phyloP scores from a whole-genome alignment of 1,139 yeast species.

The Nadsonia starkeyi-henricii region DNA sequence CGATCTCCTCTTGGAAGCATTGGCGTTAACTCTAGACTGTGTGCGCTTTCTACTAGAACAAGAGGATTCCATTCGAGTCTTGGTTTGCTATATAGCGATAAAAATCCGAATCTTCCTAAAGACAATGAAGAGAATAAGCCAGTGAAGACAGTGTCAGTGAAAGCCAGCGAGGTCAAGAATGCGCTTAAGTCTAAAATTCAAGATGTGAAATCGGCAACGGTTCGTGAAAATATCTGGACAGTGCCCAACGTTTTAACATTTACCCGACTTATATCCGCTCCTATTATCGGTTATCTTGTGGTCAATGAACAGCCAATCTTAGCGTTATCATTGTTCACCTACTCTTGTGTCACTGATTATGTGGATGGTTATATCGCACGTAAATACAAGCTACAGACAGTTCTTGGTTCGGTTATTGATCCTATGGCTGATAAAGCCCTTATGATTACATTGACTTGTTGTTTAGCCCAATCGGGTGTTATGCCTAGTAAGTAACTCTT shows the following conservation, averaged over 20 bases:
- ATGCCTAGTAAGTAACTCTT: constrained; percentile 23
- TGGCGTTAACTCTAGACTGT: too few species aligned
- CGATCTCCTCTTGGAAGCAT: too few species aligned
- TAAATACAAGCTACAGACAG: constrained; percentile 56
- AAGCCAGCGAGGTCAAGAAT: constrained; percentile 6
- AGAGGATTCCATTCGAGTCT: too few species aligned
- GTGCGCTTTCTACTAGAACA: too few species aligned
- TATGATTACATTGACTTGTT: constrained; percentile 74
- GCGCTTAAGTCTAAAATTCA: constrained; percentile 1
- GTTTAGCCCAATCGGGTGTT: constrained; percentile 55
- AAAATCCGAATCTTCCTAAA: too few species aligned
- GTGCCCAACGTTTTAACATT: constrained; percentile 75
- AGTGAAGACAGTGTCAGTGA: background rate
- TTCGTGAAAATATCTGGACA: constrained; percentile 50
- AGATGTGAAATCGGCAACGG: constrained; percentile 1
- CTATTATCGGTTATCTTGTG: constrained; percentile 68
- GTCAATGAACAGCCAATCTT: constrained; percentile 42
- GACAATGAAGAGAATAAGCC: too few species aligned
- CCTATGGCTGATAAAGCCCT: constrained; percentile 91
- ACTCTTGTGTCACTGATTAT: constrained; percentile 82
- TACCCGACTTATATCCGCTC: constrained; percentile 67
- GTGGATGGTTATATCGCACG: constrained; percentile 89
- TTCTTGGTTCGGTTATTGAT: constrained; percentile 82
- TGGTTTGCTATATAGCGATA: too few species aligned
- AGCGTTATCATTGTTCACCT: constrained; percentile 63